A percentile compares a stretch with the other conserved stretches of the same genome.
Conservation (phyloP, 495 filamentous ascomycete species). For the Aspergillus heteromorphus region DNA sequence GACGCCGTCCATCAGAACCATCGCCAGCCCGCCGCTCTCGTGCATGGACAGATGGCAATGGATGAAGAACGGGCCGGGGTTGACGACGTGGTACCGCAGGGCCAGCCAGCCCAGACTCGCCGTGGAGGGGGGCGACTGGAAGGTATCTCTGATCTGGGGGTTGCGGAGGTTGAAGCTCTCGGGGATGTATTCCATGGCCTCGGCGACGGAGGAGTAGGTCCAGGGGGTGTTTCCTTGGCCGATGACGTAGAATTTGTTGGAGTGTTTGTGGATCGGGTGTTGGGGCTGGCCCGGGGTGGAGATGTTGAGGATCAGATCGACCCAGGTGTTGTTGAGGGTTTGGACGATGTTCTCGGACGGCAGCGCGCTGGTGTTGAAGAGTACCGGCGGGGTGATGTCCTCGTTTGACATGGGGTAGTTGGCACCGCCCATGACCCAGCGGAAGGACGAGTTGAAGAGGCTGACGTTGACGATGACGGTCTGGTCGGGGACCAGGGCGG, state of each 20-base stretch:
- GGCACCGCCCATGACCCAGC: not conserved
- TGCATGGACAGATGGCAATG: constrained; percentile 53
- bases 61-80: constrained; percentile 46
- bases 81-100: constrained; percentile 45
- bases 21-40: constrained; percentile 41
- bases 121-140: constrained; percentile 25
- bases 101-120: constrained; percentile 38
- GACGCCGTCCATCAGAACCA: constrained; percentile 46
- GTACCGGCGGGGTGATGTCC: constrained; percentile 23
- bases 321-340: constrained; percentile 46
- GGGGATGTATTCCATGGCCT: constrained; percentile 36
- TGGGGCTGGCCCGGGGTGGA: constrained; percentile 26
- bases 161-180: constrained; percentile 41
- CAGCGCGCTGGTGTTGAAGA: constrained; percentile 27
- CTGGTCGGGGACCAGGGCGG: not conserved
- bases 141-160: constrained; percentile 41
- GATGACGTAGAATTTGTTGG: constrained; percentile 44
- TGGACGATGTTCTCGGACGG: constrained; percentile 16
- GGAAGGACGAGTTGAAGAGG: not conserved
- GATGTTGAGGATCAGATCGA: constrained; percentile 45
- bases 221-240: constrained; percentile 37
- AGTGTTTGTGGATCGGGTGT: constrained; percentile 54
- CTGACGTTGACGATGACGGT: not conserved
- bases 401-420: constrained; percentile 14
- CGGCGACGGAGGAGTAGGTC: constrained; percentile 34